Conservation (phyloP, 75 land plant genomes). For the Cupressus sempervirens region DNA sequence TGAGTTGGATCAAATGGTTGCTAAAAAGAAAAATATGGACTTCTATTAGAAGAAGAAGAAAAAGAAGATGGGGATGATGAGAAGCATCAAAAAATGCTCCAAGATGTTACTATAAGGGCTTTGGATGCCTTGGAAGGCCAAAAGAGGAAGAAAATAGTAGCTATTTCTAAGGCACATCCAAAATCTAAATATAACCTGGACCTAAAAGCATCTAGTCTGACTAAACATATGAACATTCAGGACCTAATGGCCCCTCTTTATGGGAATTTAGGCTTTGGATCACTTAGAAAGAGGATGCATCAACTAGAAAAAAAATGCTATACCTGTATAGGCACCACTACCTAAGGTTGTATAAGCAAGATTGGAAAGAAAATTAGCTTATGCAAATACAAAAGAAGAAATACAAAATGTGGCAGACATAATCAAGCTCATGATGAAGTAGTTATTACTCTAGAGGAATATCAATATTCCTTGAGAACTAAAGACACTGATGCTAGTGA, state of each 20-base stretch:
- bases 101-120: constrained; percentile 61
- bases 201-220: constrained; percentile 23
- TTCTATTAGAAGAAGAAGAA: background rate
- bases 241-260: constrained; percentile 73
- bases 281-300: constrained; percentile 63
- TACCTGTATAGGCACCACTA: constrained; percentile 60
- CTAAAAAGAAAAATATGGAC: background rate
- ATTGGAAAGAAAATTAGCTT: constrained; percentile 65
- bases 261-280: constrained; percentile 54
- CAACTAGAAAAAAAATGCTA: constrained; percentile 55
- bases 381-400: constrained; percentile 69
- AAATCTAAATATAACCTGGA: constrained; percentile 63
- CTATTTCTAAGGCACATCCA: constrained; percentile 52
- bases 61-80: constrained; percentile 37
- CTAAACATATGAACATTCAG: constrained; percentile 40
- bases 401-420: constrained; percentile 82
- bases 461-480: constrained; percentile 33
- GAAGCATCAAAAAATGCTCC: constrained; percentile 66
- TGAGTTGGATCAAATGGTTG: constrained; percentile 1
- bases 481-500: constrained; percentile 24
- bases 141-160: constrained; percentile 23
- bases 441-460: constrained; percentile 62
- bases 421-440: constrained; percentile 74
- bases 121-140: constrained; percentile 41
- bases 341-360: constrained; percentile 55